These are phyloP conservation scores for Hirsutella thompsonii DNA, from an alignment of 2,329 filamentous ascomycete species.

Conservation along the genomic window DNA sequence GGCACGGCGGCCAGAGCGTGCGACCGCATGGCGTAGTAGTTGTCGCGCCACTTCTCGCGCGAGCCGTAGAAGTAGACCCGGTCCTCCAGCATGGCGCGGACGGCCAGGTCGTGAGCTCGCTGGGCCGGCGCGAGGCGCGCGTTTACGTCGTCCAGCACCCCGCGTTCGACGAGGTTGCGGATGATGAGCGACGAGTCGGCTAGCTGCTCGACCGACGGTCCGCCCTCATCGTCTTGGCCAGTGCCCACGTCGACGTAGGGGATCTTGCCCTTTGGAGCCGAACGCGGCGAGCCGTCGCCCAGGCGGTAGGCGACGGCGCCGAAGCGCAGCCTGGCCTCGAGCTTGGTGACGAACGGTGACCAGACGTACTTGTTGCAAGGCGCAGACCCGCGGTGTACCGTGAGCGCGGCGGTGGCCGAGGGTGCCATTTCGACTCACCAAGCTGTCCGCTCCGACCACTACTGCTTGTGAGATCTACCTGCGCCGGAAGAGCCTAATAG, in stretches of 20 bases:
- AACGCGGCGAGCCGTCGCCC: slow-evolving; percentile 27
- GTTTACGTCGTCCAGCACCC: slow-evolving; percentile 35
- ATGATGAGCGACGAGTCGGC: slow-evolving; percentile 45
- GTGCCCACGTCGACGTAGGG: slow-evolving; percentile 35
- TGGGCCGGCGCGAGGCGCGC: slow-evolving; percentile 20
- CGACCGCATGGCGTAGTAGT: slow-evolving; percentile 46
- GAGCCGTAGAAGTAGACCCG: slow-evolving; percentile 35
- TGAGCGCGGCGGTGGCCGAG: slow-evolving; percentile 3
- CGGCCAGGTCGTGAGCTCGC: slow-evolving; percentile 33
- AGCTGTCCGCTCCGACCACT: too few species aligned
- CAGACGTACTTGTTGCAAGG: slow-evolving; percentile 29
- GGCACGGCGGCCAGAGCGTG: slow-evolving; percentile 33
- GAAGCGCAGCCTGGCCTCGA: slow-evolving; percentile 48
- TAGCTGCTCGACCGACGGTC: slow-evolving; percentile 11
- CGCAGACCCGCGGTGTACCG: slow-evolving; percentile 36
- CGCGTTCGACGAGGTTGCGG: slow-evolving; percentile 24
- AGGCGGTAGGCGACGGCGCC: slow-evolving; percentile 30
- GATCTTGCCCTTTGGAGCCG: slow-evolving; percentile 44
- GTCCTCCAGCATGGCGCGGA: slow-evolving; percentile 45
- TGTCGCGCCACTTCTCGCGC: slow-evolving; percentile 44
- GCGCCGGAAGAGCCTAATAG: too few species aligned
- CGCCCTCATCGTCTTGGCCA: slow-evolving; percentile 3
- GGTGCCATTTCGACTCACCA: too few species aligned
- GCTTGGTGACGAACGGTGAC: slow-evolving; percentile 50
- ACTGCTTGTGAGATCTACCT: too few species aligned